Conservation (phyloP, 1,284 basidiomycete species). For the Coriolopsis trogii region DNA sequence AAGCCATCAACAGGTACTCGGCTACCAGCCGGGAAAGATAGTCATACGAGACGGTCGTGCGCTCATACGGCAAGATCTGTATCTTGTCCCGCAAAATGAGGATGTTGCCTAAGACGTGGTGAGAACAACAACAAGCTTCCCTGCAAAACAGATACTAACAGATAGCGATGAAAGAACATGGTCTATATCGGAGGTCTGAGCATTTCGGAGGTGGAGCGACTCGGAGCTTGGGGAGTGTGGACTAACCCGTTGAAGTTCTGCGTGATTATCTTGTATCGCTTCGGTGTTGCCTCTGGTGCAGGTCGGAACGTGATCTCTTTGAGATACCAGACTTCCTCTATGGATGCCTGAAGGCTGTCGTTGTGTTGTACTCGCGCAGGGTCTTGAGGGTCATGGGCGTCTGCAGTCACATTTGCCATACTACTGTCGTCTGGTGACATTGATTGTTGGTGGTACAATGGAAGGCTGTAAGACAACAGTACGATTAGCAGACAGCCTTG, state of each 20-base stretch:
- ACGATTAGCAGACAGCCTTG: too few relatives aligned
- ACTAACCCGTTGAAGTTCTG: constrained; percentile 83
- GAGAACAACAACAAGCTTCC: constrained; percentile 37
- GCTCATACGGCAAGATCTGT: constrained; percentile 63
- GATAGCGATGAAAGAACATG: constrained; percentile 90
- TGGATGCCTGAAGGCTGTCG: constrained; percentile 16
- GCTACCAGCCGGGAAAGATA: constrained; percentile 82
- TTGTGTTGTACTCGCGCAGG: too few relatives aligned
- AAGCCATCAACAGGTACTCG: constrained; percentile 73
- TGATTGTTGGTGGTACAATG: too few relatives aligned
- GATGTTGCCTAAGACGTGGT: constrained; percentile 67
- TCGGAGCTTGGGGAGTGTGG: neutral
- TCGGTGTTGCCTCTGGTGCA: constrained; percentile 37
- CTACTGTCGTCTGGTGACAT: too few relatives aligned
- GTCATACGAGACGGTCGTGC: constrained; percentile 79
- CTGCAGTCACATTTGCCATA: neutral
- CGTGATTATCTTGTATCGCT: constrained; percentile 67
- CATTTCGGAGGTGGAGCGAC: constrained; percentile 26
- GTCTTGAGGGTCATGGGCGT: neutral
- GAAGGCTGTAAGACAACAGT: too few relatives aligned
- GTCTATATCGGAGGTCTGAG: constrained; percentile 43
- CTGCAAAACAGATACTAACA: constrained; percentile 50
- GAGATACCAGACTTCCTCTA: constrained; percentile 75
- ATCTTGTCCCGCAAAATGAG: constrained; percentile 81
- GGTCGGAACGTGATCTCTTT: constrained; percentile 64